Evolutionary conservation across 768 basidiomycete genomes (phyloP).

Genomic region (Pleurotus tuoliensis): DNA sequence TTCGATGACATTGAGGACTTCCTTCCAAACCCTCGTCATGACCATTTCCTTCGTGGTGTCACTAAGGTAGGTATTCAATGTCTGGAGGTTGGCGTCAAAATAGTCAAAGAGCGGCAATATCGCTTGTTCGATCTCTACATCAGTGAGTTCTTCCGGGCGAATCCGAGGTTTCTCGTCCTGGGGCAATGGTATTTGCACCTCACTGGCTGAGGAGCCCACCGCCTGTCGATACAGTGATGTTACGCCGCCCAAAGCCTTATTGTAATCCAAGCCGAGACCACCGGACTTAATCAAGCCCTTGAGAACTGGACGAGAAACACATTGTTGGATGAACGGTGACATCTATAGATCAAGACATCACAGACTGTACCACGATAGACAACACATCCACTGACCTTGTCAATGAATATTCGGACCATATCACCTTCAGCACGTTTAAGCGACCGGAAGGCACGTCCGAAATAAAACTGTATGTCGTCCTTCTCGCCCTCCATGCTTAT

Average conservation of each 20-base stretch:
- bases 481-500: conserved; percentile 99
- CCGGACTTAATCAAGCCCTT: conserved; percentile 72
- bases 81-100: conserved; percentile 89
- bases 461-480: conserved; percentile 96
- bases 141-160: conserved; percentile 78
- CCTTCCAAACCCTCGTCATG: conserved; percentile 95
- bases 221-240: conserved; percentile 82
- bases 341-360: conserved; percentile 49
- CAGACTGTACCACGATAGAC: background rate
- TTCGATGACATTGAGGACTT: conserved; percentile 83
- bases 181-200: conserved; percentile 77
- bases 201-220: conserved; percentile 58
- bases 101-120: conserved; percentile 93
- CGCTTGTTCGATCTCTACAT: conserved; percentile 91
- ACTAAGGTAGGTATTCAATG: conserved; percentile 84
- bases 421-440: conserved; percentile 91
- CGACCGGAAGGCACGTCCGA: conserved; percentile 91
- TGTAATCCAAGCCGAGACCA: conserved; percentile 68
- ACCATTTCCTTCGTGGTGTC: conserved; percentile 86
- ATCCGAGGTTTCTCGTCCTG: conserved; percentile 71
- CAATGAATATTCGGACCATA: conserved; percentile 94
- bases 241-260: conserved; percentile 82
- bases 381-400: conserved; percentile 64
- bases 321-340: conserved; percentile 88
- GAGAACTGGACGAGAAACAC: conserved; percentile 71